phyloP scores from a whole-genome alignment of 2,329 filamentous ascomycete species.

The Rasamsonia emersonii region DNA sequence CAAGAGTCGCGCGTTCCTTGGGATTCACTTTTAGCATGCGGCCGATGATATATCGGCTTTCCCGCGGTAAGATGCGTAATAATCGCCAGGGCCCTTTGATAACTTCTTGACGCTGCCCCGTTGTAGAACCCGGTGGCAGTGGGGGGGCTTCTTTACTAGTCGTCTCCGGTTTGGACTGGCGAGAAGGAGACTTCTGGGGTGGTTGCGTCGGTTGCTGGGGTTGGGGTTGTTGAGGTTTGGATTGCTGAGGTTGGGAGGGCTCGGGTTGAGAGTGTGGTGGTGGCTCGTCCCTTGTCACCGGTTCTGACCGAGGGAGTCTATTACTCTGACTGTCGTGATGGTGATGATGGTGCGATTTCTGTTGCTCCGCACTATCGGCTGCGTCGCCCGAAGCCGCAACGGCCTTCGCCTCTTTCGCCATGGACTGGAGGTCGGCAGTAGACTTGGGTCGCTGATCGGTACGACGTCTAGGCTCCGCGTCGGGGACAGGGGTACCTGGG shows the following conservation, averaged over 20 bases:
- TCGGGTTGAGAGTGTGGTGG: conserved; percentile 5
- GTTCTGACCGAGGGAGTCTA: conserved; percentile 9
- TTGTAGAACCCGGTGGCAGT: conserved; percentile 19
- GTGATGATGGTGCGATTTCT: conserved; percentile 5
- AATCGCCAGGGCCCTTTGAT: conserved; percentile 92
- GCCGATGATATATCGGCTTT: conserved; percentile 81
- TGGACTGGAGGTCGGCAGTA: conserved; percentile 23
- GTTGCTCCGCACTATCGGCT: conserved; percentile 2
- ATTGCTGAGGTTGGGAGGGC: conserved; percentile 4
- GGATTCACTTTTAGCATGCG: conserved; percentile 89
- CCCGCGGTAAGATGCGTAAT: conserved; percentile 74
- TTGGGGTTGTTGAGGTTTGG: conserved; percentile 6
- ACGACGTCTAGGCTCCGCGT: conserved; percentile 27
- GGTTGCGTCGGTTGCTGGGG: conserved; percentile 5
- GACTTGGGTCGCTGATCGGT: conserved; percentile 26
- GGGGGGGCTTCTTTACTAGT: conserved; percentile 34
- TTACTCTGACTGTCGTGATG: conserved; percentile 6
- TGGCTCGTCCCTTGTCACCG: conserved; percentile 13
- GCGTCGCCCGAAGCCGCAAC: not conserved
- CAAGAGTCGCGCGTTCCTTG: conserved; percentile 70
- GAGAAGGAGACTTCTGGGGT: conserved; percentile 18
- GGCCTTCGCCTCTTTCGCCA: conserved; percentile 16
- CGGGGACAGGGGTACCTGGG: conserved; percentile 49
- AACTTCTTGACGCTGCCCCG: conserved; percentile 51
- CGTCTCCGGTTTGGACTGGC: too few species aligned